These are phyloP conservation scores for Kluyveromyces siamensis DNA, from an alignment of 805 yeast genomes.

Conservation along the genomic window DNA sequence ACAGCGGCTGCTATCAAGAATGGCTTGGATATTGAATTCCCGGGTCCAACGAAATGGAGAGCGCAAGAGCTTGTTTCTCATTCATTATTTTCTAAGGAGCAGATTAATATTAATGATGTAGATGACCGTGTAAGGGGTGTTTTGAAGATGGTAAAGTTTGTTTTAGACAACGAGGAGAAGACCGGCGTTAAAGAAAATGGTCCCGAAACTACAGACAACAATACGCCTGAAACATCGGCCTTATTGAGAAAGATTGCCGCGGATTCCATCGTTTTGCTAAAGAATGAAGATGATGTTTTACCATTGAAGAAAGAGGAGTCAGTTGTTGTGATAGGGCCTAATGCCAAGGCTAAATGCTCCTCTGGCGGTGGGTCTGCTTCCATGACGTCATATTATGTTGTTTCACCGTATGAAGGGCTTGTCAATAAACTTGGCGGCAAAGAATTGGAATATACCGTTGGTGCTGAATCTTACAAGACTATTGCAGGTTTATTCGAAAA, in stretches of 20 bases:
- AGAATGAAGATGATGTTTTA: conserved; percentile 39
- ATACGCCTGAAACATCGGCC: conserved; percentile 39
- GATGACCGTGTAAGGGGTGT: conserved; percentile 42
- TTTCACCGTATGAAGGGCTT: conserved; percentile 42
- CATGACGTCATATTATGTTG: conserved; percentile 37
- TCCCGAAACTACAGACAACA: conserved; percentile 31
- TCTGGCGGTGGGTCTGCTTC: conserved; percentile 62
- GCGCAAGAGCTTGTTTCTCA: conserved; percentile 31
- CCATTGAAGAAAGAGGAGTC: conserved; percentile 38
- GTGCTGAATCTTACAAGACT: conserved; percentile 30
- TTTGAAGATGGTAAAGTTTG: conserved; percentile 38
- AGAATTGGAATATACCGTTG: conserved; percentile 26
- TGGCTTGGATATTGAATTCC: conserved; percentile 61
- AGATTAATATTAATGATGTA: conserved; percentile 30
- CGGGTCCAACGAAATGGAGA: conserved; percentile 48
- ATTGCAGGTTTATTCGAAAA: conserved; percentile 28
- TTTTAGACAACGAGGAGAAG: conserved; percentile 29
- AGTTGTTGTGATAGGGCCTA: conserved; percentile 52
- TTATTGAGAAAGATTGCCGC: conserved; percentile 37
- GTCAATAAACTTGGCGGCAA: conserved; percentile 16
- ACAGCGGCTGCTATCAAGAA: conserved; percentile 38
- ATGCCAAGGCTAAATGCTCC: conserved; percentile 39
- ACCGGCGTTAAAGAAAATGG: conserved; percentile 31
- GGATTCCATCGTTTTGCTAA: conserved; percentile 49
- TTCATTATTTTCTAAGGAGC: conserved; percentile 34